Percentiles rank a stretch among this genome's conserved stretches.
These are phyloP conservation scores for Phytophthora citricola DNA, from an alignment of 352 stramenopile genomes.

Conservation along the genomic window DNA sequence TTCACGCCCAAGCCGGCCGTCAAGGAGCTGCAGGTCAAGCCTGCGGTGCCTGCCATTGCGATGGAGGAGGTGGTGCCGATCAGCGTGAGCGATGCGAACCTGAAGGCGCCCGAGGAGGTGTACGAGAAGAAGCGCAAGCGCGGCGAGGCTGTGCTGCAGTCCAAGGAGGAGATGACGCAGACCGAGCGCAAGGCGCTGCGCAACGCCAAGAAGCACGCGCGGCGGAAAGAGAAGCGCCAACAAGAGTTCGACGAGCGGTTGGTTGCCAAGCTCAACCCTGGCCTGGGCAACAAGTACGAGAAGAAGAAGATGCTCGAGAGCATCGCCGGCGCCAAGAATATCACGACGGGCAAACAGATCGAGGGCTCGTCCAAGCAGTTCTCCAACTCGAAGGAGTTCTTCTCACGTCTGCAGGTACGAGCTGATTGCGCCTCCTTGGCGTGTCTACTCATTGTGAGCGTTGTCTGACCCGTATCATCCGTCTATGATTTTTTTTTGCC, in stretches of 20 bases:
- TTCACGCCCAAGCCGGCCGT: slow-evolving; percentile 94
- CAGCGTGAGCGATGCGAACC: slow-evolving; percentile 85
- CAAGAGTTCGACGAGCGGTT: slow-evolving; percentile 92
- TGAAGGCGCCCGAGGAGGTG: slow-evolving; percentile 84
- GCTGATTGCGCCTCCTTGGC: slow-evolving; percentile 16
- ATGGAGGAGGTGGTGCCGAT: slow-evolving; percentile 89
- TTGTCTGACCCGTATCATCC: slow-evolving; percentile 18
- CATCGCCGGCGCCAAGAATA: slow-evolving; percentile 79
- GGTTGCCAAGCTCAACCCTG: slow-evolving; percentile 94
- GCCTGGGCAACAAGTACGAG: slow-evolving; percentile 96
- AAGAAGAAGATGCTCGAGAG: slow-evolving; percentile 93
- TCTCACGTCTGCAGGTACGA: slow-evolving; percentile 72
- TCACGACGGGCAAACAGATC: slow-evolving; percentile 86
- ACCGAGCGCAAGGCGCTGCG: slow-evolving; percentile 86
- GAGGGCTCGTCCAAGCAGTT: slow-evolving; percentile 85
- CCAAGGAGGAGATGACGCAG: slow-evolving; percentile 89
- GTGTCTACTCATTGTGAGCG: slow-evolving; percentile 11
- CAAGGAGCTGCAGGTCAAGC: slow-evolving; percentile 91
- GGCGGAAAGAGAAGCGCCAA: slow-evolving; percentile 91
- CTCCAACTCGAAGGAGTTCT: slow-evolving; percentile 91
- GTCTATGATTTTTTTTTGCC: slow-evolving; percentile 21
- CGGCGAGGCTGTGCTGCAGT: slow-evolving; percentile 79
- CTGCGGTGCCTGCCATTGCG: slow-evolving; percentile 78
- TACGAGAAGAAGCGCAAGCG: slow-evolving; percentile 91
- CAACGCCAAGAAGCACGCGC: slow-evolving; percentile 91